Evolutionary conservation across 2,329 filamentous ascomycete species (phyloP).

Genomic region (Rutstroemia sp.): DNA sequence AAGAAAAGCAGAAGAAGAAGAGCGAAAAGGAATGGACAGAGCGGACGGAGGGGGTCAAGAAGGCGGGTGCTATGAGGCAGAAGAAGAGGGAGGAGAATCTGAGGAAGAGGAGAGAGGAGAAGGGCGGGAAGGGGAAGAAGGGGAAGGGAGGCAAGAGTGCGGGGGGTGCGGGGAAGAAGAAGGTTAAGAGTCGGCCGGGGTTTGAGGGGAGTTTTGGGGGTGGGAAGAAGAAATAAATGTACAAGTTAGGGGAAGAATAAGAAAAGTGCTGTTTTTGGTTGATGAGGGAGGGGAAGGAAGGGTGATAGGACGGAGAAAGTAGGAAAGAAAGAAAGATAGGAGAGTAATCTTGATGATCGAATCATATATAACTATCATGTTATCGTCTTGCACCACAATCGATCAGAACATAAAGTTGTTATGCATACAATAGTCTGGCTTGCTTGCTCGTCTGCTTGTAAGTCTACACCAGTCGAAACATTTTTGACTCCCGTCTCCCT

Average conservation of each 20-base stretch:
- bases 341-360: too few species aligned
- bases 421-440: too few species aligned
- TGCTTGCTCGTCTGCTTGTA: too few species aligned
- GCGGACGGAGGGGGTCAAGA: constrained; percentile 62
- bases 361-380: too few species aligned
- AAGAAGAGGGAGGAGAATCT: constrained; percentile 78
- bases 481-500: too few species aligned
- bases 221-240: constrained; percentile 19
- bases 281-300: not conserved
- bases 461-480: too few species aligned
- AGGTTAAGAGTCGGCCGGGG: constrained; percentile 42
- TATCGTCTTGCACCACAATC: too few species aligned
- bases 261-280: not conserved
- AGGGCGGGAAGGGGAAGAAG: constrained; percentile 55
- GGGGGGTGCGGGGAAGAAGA: constrained; percentile 39
- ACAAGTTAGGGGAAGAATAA: not conserved
- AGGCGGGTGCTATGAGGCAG: constrained; percentile 70
- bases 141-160: constrained; percentile 42
- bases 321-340: not conserved
- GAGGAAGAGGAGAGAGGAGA: constrained; percentile 66
- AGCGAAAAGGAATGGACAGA: constrained; percentile 84
- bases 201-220: constrained; percentile 46
- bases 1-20: constrained; percentile 84
- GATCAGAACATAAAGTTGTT: too few species aligned
- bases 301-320: too few species aligned